phyloP scores from a whole-genome alignment of 441 rosid genomes.

The Breynia disticha region DNA sequence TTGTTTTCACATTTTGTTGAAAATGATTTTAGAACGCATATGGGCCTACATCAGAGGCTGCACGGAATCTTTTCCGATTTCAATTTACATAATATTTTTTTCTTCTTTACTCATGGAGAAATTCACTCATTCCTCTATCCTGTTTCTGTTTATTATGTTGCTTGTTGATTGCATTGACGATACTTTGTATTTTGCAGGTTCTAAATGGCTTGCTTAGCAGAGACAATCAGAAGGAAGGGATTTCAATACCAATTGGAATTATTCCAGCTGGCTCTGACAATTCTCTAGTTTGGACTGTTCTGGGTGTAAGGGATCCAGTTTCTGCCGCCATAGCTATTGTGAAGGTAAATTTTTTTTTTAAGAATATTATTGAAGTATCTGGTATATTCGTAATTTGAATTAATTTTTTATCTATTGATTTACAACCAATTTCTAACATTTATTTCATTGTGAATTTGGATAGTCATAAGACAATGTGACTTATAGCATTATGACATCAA shows the following conservation, averaged over 20 bases:
- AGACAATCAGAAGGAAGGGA: constrained; percentile 91
- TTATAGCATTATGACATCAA: no score
- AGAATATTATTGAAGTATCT: not conserved
- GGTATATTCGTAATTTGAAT: not conserved
- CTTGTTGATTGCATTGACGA: constrained; percentile 6
- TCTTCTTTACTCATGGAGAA: no score
- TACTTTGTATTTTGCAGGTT: constrained; percentile 44
- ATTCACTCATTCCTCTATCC: no score
- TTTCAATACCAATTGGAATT: constrained; percentile 94
- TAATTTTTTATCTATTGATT: not conserved
- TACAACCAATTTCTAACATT: not conserved
- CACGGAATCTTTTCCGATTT: no score
- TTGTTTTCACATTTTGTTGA: no score
- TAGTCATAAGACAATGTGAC: not conserved
- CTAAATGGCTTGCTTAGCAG: constrained; percentile 83
- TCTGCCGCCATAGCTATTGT: constrained; percentile 91
- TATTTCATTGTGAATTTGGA: constrained; percentile 3
- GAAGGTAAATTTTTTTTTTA: constrained; percentile 40
- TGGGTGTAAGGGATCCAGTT: constrained; percentile 93
- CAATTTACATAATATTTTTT: no score
- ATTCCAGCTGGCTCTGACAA: constrained; percentile 99
- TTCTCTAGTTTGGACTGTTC: constrained; percentile 96
- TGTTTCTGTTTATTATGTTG: no score
- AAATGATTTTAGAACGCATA: no score
- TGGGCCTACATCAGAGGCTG: no score